phyloP scores from a whole-genome alignment of 2,329 filamentous ascomycete genomes.

The Hymenoscyphus infarciens region DNA sequence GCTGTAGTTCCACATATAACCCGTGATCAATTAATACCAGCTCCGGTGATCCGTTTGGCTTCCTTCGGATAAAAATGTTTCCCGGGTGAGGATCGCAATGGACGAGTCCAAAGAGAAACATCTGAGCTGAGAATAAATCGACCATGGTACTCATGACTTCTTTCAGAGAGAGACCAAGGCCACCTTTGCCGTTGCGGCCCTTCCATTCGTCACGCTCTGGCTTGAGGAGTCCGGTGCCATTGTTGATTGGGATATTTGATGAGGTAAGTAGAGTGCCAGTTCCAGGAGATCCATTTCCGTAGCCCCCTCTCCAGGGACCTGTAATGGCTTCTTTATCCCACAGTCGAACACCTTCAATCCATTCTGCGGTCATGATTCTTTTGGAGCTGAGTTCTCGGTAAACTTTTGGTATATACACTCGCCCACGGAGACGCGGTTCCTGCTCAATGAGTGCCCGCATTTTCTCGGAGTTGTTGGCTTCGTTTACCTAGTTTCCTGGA shows the following conservation, averaged over 20 bases:
- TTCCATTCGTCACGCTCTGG: constrained; percentile 77
- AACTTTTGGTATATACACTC: constrained; percentile 85
- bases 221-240: constrained; percentile 63
- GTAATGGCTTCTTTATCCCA: constrained; percentile 88
- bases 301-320: constrained; percentile 72
- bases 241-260: constrained; percentile 40
- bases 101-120: constrained; percentile 94
- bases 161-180: constrained; percentile 76
- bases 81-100: constrained; percentile 97
- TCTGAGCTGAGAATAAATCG: constrained; percentile 93
- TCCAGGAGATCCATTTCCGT: constrained; percentile 73
- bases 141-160: constrained; percentile 97
- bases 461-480: constrained; percentile 80
- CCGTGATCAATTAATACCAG: constrained; percentile 96
- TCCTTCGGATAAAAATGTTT: constrained; percentile 91
- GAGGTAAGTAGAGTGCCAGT: constrained; percentile 56
- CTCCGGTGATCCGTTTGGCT: constrained; percentile 78
- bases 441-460: constrained; percentile 75
- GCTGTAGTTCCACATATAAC: constrained; percentile 87
- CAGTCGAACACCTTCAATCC: constrained; percentile 90
- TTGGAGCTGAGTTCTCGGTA: constrained; percentile 79
- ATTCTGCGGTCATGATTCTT: constrained; percentile 89
- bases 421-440: constrained; percentile 71
- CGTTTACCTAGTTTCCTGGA: constrained; percentile 48
- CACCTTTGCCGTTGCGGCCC: constrained; percentile 68